Percentiles rank a stretch among this genome's conserved stretches.
Conservation (phyloP, 208 protist species). For the Angomonas deanei region DNA sequence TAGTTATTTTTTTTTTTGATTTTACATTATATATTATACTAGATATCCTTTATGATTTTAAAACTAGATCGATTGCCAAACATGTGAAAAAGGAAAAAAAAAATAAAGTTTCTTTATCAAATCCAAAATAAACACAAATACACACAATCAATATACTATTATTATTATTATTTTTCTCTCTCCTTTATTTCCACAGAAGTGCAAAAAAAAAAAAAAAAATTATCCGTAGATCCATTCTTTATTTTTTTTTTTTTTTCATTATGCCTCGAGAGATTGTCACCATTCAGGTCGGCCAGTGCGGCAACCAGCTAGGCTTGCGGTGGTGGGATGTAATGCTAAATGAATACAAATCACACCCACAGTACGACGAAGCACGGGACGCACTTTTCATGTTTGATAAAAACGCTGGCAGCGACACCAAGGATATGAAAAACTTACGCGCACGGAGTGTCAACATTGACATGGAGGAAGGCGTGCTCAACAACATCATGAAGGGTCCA, state of each 20-base stretch:
- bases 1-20: no score
- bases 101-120: background rate
- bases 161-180: background rate
- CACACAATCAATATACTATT: background rate
- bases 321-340: constrained; percentile 95
- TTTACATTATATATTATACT: no score
- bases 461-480: constrained; percentile 94
- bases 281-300: constrained; percentile 92
- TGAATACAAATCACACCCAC: constrained; percentile 86
- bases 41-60: no score
- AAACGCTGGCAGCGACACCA: background rate
- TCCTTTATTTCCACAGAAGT: background rate
- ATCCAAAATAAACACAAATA: background rate
- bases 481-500: constrained; percentile 68
- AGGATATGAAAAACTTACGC: constrained; percentile 33
- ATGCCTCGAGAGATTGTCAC: constrained; percentile 90
- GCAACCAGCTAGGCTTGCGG: constrained; percentile 92
- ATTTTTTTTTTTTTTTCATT: constrained; percentile 4
- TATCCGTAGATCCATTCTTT: background rate
- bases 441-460: constrained; percentile 94
- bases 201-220: constrained; percentile 3
- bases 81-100: no score
- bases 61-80: no score
- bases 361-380: constrained; percentile 66
- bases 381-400: constrained; percentile 46